A percentile compares a stretch with the other conserved stretches of the same genome.
These are phyloP conservation scores for Pycnococcus provasolii DNA, from an alignment of 139 green algal species.

Conservation along the genomic window DNA sequence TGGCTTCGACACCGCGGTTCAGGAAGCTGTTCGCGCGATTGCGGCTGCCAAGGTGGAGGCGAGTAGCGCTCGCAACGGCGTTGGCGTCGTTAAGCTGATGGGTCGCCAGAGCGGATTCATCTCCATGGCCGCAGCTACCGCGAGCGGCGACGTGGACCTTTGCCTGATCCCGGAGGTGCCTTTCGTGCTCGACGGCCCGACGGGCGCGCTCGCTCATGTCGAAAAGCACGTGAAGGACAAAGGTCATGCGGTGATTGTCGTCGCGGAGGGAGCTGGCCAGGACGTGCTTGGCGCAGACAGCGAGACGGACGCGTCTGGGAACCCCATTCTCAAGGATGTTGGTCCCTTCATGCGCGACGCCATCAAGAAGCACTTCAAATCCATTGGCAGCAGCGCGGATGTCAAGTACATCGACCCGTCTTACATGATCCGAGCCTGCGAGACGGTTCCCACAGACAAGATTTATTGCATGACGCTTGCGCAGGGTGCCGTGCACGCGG, in stretches of 20 bases:
- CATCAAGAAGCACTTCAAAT: slow-evolving; percentile 57
- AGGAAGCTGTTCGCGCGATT: slow-evolving; percentile 85
- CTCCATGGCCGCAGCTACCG: slow-evolving; percentile 84
- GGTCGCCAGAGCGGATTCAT: slow-evolving; percentile 91
- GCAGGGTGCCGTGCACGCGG: slow-evolving; percentile 52
- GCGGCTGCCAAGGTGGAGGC: slow-evolving; percentile 90
- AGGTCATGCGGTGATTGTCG: slow-evolving; percentile 44
- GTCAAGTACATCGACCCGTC: slow-evolving; percentile 92
- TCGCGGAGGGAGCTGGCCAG: slow-evolving; percentile 81
- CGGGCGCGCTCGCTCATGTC: slow-evolving; percentile 67
- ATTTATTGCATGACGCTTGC: slow-evolving; percentile 66
- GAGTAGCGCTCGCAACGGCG: slow-evolving; percentile 55
- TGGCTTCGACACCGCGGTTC: slow-evolving; percentile 90
- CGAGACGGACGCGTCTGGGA: slow-evolving; percentile 35
- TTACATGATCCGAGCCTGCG: slow-evolving; percentile 86
- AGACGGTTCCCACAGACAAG: slow-evolving; percentile 70
- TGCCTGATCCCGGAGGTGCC: slow-evolving; percentile 89
- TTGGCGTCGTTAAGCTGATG: slow-evolving; percentile 97
- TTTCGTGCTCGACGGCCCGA: slow-evolving; percentile 63
- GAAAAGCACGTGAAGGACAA: slow-evolving; percentile 61
- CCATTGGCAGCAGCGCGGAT: slow-evolving; percentile 18
- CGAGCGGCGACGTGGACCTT: slow-evolving; percentile 59
- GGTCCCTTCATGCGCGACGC: slow-evolving; percentile 54
- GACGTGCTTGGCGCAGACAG: slow-evolving; percentile 26
- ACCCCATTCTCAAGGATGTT: slow-evolving; percentile 53